Evolutionary conservation across 2,329 filamentous ascomycete species (phyloP).

Genomic region (Aspergillus sp.): DNA sequence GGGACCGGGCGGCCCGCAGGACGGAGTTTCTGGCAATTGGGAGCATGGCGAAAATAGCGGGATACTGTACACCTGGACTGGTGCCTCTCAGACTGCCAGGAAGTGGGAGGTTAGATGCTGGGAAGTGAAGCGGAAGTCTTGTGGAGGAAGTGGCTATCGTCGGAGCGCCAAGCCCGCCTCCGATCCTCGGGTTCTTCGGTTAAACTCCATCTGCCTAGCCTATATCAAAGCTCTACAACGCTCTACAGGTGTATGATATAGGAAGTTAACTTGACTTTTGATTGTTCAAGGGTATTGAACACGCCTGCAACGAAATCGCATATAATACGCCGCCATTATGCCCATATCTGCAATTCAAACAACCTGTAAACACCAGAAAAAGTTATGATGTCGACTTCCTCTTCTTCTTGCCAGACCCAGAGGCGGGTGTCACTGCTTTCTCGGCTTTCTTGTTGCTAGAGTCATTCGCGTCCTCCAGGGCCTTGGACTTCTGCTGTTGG

Average conservation of each 20-base stretch:
- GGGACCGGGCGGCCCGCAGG: conserved; percentile 36
- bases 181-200: conserved; percentile 27
- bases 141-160: conserved; percentile 23
- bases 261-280: conserved; percentile 10
- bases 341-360: conserved; percentile 13
- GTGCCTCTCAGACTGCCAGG: conserved; percentile 6
- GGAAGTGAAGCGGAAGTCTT: conserved; percentile 16
- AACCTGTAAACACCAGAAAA: conserved; percentile 16
- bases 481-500: conserved; percentile 41
- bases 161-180: conserved; percentile 26
- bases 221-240: not conserved
- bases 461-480: conserved; percentile 34
- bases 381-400: conserved; percentile 30
- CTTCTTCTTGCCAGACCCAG: conserved; percentile 26
- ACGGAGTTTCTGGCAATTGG: conserved; percentile 31
- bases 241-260: not conserved
- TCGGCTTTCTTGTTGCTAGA: conserved; percentile 15
- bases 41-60: conserved; percentile 17
- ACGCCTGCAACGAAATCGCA: conserved; percentile 17
- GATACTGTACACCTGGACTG: conserved; percentile 2
- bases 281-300: conserved; percentile 17
- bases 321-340: conserved; percentile 25
- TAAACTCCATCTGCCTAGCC: conserved; percentile 10
- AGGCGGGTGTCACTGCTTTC: conserved; percentile 9
- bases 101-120: conserved; percentile 13